These are phyloP conservation scores for Acanthamoeba healyi DNA, from an alignment of 208 protist species.

Conservation along the genomic window DNA sequence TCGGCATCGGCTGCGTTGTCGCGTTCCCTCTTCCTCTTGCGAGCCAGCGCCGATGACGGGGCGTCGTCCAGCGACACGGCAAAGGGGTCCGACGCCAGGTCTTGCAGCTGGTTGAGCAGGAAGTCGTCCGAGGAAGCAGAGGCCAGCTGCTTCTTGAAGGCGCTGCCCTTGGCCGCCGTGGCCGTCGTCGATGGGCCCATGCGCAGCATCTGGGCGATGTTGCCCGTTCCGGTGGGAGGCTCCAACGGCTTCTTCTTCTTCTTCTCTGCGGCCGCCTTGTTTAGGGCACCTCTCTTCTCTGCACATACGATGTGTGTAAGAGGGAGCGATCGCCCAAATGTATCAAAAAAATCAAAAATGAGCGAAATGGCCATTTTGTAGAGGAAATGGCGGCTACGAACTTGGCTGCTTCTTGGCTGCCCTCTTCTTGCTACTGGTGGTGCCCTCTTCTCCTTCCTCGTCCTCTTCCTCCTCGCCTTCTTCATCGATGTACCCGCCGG, in stretches of 20 bases:
- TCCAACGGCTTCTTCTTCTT: background rate
- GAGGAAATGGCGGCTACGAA: too few species aligned
- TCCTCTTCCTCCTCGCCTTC: slow-evolving; percentile 34
- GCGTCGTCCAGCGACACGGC: background rate
- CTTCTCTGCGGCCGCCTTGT: background rate
- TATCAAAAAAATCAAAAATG: background rate
- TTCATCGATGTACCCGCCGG: background rate
- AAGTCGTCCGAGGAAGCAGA: slow-evolving; percentile 1
- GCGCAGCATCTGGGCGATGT: slow-evolving; percentile 61
- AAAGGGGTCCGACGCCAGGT: slow-evolving; percentile 39
- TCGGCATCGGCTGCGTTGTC: background rate
- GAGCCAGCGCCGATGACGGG: background rate
- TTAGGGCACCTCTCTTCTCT: slow-evolving; percentile 43
- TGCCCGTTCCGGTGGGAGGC: background rate
- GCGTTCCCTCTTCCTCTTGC: slow-evolving; percentile 38
- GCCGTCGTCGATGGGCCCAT: background rate
- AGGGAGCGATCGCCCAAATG: too few species aligned
- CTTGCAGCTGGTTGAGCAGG: slow-evolving; percentile 19
- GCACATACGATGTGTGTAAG: too few species aligned
- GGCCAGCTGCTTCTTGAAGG: slow-evolving; percentile 39
- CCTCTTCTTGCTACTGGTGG: slow-evolving; percentile 39
- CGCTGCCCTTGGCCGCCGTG: background rate
- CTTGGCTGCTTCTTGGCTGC: slow-evolving; percentile 4
- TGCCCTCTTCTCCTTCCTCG: too few species aligned
- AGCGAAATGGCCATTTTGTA: background rate